Conservation (phyloP, 163 green algal species). For the Smithsoniella earleae region DNA sequence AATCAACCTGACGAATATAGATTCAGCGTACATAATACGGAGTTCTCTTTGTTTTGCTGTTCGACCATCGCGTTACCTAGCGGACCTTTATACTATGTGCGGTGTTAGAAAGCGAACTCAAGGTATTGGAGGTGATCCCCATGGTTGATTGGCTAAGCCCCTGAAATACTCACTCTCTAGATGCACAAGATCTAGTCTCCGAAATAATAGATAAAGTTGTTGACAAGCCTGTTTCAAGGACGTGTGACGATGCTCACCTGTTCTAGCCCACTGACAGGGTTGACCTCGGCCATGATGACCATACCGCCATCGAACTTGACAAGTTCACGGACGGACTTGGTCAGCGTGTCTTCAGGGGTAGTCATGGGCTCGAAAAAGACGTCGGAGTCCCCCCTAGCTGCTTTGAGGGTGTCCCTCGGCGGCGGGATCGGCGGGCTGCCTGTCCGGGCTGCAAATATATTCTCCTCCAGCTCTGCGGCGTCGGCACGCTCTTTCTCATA, state of each 20-base stretch:
- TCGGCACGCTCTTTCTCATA: constrained; percentile 13
- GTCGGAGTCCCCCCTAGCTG: neutral
- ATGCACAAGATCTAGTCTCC: no score
- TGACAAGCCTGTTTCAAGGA: no score
- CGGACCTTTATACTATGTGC: no score
- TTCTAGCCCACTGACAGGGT: constrained; percentile 44
- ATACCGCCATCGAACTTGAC: neutral
- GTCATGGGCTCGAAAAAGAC: neutral
- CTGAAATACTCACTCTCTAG: no score
- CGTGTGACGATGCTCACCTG: constrained; percentile 33
- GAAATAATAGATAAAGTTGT: no score
- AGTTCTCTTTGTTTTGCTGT: no score
- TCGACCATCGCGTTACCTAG: no score
- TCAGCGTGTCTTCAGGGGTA: neutral
- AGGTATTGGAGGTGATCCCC: no score
- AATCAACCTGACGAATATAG: no score
- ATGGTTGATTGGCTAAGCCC: no score
- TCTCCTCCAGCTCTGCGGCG: neutral
- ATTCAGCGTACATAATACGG: no score
- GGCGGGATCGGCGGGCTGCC: neutral
- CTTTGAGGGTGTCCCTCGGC: neutral
- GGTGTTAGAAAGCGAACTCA: no score
- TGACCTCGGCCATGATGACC: constrained; percentile 42
- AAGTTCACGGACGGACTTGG: neutral
- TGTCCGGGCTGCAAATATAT: neutral